Percentiles rank a stretch among this genome's conserved stretches.
Evolutionary conservation across 2,329 filamentous ascomycete genomes (phyloP).

Genomic region (Ceratocystis cacaofunesta): DNA sequence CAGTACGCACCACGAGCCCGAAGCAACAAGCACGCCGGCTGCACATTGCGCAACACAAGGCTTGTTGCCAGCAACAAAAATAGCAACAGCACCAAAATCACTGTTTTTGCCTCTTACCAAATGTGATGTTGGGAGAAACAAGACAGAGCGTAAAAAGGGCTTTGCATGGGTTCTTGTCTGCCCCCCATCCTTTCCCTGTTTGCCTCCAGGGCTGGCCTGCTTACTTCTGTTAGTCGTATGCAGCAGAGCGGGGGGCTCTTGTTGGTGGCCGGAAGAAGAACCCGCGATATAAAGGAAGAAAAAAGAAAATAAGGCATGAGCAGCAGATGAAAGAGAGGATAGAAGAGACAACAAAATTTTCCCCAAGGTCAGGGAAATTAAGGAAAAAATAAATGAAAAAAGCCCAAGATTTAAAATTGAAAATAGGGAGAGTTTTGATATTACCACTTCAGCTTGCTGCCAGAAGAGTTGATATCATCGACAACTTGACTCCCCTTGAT

Average conservation of each 20-base stretch:
- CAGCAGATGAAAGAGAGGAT: background rate
- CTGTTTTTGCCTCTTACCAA: too few species aligned
- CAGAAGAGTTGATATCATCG: background rate
- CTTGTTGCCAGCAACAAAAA: too few species aligned
- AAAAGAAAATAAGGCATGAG: background rate
- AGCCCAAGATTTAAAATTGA: background rate
- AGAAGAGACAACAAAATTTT: background rate
- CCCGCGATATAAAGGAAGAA: background rate
- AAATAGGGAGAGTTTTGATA: background rate
- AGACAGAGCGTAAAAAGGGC: too few species aligned
- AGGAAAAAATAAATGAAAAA: background rate
- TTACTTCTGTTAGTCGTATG: background rate
- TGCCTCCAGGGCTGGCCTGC: background rate
- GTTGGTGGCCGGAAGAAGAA: background rate
- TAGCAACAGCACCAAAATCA: too few species aligned
- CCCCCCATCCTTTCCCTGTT: background rate
- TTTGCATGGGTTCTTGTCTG: background rate
- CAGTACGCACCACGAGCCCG: too few species aligned
- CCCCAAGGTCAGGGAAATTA: background rate
- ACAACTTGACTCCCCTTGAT: background rate
- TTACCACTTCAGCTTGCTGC: background rate
- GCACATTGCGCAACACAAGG: too few species aligned
- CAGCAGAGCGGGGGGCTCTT: background rate
- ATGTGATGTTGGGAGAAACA: too few species aligned
- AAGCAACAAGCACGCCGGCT: too few species aligned